phyloP scores from a whole-genome alignment of 495 filamentous ascomycete genomes.

The Penicillium parvum region DNA sequence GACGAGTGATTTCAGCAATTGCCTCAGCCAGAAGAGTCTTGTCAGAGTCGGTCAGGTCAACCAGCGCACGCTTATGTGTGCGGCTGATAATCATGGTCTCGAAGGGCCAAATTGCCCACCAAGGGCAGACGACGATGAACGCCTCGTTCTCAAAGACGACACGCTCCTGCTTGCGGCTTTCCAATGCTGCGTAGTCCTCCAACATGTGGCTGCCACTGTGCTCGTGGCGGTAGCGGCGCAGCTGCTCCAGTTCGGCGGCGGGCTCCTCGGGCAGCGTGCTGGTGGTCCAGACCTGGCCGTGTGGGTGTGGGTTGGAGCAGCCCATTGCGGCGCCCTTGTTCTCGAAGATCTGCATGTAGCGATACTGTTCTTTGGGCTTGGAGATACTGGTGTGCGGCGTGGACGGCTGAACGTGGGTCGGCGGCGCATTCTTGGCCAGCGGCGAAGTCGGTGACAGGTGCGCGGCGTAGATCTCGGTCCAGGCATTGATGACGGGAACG shows the following conservation, averaged over 20 bases:
- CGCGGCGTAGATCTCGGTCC: conserved; percentile 81
- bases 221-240: conserved; percentile 68
- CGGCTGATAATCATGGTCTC: conserved; percentile 89
- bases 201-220: conserved; percentile 71
- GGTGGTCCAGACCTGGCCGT: conserved; percentile 95
- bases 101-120: conserved; percentile 98
- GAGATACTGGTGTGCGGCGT: conserved; percentile 40
- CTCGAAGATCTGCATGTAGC: conserved; percentile 99
- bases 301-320: conserved; percentile 97
- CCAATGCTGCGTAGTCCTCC: conserved; percentile 80
- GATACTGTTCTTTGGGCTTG: conserved; percentile 70
- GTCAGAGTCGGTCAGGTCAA: conserved; percentile 71
- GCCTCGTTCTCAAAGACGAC: conserved; percentile 79
- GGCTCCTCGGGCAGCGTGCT: conserved; percentile 87
- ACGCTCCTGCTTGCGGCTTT: conserved; percentile 75
- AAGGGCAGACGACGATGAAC: conserved; percentile 85
- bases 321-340: conserved; percentile 99
- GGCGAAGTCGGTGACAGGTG: conserved; percentile 73
- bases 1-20: conserved; percentile 76
- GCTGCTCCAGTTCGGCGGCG: conserved; percentile 66
- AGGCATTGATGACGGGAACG: conserved; percentile 72
- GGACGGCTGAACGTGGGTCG: conserved; percentile 46
- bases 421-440: conserved; percentile 46
- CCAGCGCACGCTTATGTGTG: conserved; percentile 71
- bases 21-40: conserved; percentile 69